phyloP scores from a whole-genome alignment of 352 stramenopile genomes.

The Thraustotheca clavata region DNA sequence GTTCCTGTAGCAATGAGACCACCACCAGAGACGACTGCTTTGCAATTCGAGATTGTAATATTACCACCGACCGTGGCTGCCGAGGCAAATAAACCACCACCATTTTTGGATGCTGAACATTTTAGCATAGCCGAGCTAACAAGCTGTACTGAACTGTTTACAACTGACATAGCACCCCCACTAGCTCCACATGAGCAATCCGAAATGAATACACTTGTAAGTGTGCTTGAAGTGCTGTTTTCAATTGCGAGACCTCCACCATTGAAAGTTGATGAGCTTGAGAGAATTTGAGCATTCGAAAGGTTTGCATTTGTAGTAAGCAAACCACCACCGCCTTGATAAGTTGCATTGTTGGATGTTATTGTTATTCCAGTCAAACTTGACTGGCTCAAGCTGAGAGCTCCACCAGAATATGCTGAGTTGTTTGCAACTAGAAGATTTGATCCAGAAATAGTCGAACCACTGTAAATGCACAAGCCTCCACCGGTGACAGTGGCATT shows the following conservation, averaged over 20 bases:
- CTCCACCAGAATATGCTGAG: background rate
- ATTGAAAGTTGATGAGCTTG: background rate
- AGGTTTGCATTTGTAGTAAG: slow-evolving; percentile 4
- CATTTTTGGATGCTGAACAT: background rate
- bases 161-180: background rate
- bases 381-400: background rate
- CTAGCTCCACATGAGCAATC: background rate
- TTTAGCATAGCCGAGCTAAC: background rate
- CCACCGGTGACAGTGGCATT: background rate
- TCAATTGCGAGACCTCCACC: slow-evolving; percentile 22
- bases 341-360: slow-evolving; percentile 9
- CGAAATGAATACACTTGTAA: background rate
- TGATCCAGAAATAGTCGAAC: background rate
- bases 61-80: background rate
- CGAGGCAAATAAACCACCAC: slow-evolving; percentile 22
- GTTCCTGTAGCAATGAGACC: slow-evolving; percentile 27
- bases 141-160: background rate
- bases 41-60: background rate
- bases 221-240: background rate
- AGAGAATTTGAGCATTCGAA: background rate
- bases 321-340: slow-evolving; percentile 27
- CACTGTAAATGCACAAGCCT: background rate
- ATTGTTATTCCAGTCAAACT: background rate
- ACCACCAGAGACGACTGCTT: slow-evolving; percentile 25
- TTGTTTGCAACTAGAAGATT: background rate